Evolutionary conservation across 192 early-diverging fungal species (phyloP).

Genomic region (Chytriomyces hyalinus): DNA sequence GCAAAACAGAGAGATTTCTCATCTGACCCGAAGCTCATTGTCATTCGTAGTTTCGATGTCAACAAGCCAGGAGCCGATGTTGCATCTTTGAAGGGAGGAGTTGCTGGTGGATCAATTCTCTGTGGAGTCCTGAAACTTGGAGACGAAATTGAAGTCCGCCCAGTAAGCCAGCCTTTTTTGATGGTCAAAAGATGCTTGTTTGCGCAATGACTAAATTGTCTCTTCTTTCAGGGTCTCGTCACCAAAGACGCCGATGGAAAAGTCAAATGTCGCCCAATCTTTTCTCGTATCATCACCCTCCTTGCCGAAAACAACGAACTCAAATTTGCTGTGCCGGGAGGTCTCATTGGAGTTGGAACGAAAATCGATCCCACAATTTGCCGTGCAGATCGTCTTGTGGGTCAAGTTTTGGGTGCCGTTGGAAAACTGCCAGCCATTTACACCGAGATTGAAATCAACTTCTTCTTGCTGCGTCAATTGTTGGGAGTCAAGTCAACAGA

Average conservation of each 20-base stretch:
- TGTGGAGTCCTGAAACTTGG: conserved; percentile 86
- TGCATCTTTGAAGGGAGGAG: conserved; percentile 90
- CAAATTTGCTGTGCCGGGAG: conserved; percentile 98
- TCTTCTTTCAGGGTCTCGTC: conserved; percentile 70
- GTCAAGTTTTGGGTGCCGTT: conserved; percentile 90
- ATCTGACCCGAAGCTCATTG: conserved; percentile 88
- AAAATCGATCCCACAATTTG: conserved; percentile 94
- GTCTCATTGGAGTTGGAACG: conserved; percentile 98
- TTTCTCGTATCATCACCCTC: conserved; percentile 86
- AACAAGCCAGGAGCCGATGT: conserved; percentile 98
- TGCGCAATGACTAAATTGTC: not conserved
- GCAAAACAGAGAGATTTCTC: conserved; percentile 77
- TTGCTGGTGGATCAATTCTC: conserved; percentile 96
- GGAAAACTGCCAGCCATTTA: conserved; percentile 93
- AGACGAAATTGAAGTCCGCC: conserved; percentile 96
- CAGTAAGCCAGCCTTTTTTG: conserved; percentile 34
- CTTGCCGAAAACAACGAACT: conserved; percentile 88
- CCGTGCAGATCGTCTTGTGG: conserved; percentile 94
- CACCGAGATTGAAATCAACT: conserved; percentile 95
- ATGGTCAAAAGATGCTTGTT: no score
- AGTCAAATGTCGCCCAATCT: conserved; percentile 83
- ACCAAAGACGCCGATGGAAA: conserved; percentile 84
- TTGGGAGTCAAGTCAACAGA: conserved; percentile 92
- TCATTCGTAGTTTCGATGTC: conserved; percentile 98
- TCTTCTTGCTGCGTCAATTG: conserved; percentile 93